Evolutionary conservation across 2,329 filamentous ascomycete species (phyloP).

Genomic region (Talaromyces marneffei): DNA sequence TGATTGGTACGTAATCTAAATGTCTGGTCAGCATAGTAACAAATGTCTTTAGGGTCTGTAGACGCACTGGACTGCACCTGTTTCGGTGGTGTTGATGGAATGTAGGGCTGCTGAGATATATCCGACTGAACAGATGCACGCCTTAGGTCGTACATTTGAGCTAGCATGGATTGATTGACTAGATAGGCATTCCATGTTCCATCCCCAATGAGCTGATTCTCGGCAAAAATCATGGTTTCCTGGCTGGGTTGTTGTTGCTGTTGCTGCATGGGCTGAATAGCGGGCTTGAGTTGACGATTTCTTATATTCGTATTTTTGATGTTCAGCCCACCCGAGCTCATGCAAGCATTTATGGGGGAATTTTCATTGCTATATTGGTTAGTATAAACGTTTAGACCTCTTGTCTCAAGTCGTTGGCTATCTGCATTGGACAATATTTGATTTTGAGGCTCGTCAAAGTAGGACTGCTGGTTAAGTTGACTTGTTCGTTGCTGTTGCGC

Average conservation of each 20-base stretch:
- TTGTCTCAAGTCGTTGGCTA: constrained; percentile 26
- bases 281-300: constrained; percentile 20
- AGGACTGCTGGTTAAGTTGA: constrained; percentile 55
- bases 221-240: constrained; percentile 18
- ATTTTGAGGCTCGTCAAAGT: constrained; percentile 29
- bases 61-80: constrained; percentile 56
- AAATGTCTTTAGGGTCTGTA: neutral
- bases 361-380: constrained; percentile 35
- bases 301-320: constrained; percentile 16
- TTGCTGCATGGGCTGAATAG: constrained; percentile 26
- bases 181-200: constrained; percentile 24
- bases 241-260: constrained; percentile 24
- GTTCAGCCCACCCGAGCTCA: constrained; percentile 19
- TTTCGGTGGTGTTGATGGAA: constrained; percentile 58
- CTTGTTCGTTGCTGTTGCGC: constrained; percentile 80
- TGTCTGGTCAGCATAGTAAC: neutral
- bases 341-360: constrained; percentile 22
- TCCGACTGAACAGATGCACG: constrained; percentile 37
- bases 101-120: constrained; percentile 33
- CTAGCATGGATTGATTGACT: constrained; percentile 19
- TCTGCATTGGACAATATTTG: constrained; percentile 23
- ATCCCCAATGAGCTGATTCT: constrained; percentile 22
- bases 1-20: constrained; percentile 59
- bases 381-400: constrained; percentile 28
- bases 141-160: constrained; percentile 24